Base-by-base conservation (phyloP, 1,139 yeast genomes). In the Geotrichum bryndzae region DNA sequence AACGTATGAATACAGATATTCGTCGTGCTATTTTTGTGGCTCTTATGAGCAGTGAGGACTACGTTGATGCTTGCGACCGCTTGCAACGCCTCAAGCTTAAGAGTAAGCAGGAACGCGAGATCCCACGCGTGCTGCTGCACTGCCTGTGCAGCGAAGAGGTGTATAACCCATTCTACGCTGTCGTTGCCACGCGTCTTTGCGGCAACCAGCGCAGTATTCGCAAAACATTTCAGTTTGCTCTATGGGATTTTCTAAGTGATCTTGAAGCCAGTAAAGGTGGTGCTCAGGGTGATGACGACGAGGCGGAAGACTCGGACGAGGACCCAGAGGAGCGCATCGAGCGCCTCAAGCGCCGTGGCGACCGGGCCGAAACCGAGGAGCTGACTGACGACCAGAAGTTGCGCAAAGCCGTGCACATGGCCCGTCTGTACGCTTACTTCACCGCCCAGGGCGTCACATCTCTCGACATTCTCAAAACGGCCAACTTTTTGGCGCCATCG, bases 11-110 rank as follows among this genome's bases (percentile, higher is more conserved):
- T 72, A 94, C 98, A 0, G 97, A 92, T 72, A 83, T 94, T 53
- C 85, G 99, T 76, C 82, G 97, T 64, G 97, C 98, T 1, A 86
- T 95, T 15, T 95, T 94, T 70, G 85, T 95, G 45, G 90, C 97
- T 35, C 85, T 95, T 15, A 91, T 94, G 97, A 90, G 97, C 8
- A 96, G 97, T 1, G 88, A 87, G 67, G 99, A 95, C 74, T 95
- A 84, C 68, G 79, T 90, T 68, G 98, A 95, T 74, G 96, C 97
- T 0, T 84, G 85, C 66, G 84, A 89, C 22, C 87, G 90, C 66
- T 72, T 95, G 54, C 95, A 90, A 69, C 91, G 91, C 69, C 75
- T 95, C 61, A 82, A 86, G 38, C 79, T 95, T 67, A 91, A 88
- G 69, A 85, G 84, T 67, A 80, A 87, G n/a, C 98, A 95, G 71